Percentiles rank a stretch among this genome's conserved stretches.
Conservation (phyloP, 177 flowering plant species). For the Vitis hybrid region DNA sequence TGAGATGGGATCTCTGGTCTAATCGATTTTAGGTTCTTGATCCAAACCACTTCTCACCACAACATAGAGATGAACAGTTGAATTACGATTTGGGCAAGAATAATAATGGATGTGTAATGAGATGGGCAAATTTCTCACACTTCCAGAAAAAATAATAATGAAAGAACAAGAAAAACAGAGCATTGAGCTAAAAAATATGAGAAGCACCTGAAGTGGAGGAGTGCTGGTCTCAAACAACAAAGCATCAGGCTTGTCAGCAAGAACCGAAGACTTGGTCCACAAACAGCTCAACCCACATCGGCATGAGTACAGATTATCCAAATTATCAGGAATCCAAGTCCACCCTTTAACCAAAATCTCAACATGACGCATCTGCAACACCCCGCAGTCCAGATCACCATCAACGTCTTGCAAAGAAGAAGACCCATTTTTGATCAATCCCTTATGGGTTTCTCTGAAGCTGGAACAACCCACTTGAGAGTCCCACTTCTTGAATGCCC, state of each 20-base stretch:
- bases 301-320: constrained; percentile 85
- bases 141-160: no score
- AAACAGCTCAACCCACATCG: constrained; percentile 90
- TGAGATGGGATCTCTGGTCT: no score
- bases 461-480: constrained; percentile 69
- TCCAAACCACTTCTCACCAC: no score
- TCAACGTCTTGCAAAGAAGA: constrained; percentile 55
- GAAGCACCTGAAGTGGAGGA: constrained; percentile 76
- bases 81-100: no score
- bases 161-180: neutral
- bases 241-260: constrained; percentile 91
- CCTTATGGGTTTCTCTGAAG: constrained; percentile 51
- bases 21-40: no score
- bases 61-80: no score
- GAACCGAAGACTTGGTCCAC: constrained; percentile 90
- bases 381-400: constrained; percentile 42
- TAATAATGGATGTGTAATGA: neutral
- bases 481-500: constrained; percentile 82
- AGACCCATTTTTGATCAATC: constrained; percentile 17
- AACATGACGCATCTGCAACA: constrained; percentile 69
- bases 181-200: neutral
- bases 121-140: neutral
- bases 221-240: constrained; percentile 81
- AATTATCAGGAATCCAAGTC: constrained; percentile 99
- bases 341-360: constrained; percentile 94